phyloP scores from a whole-genome alignment of 2,329 filamentous ascomycete genomes.

The Apiospora sp. region DNA sequence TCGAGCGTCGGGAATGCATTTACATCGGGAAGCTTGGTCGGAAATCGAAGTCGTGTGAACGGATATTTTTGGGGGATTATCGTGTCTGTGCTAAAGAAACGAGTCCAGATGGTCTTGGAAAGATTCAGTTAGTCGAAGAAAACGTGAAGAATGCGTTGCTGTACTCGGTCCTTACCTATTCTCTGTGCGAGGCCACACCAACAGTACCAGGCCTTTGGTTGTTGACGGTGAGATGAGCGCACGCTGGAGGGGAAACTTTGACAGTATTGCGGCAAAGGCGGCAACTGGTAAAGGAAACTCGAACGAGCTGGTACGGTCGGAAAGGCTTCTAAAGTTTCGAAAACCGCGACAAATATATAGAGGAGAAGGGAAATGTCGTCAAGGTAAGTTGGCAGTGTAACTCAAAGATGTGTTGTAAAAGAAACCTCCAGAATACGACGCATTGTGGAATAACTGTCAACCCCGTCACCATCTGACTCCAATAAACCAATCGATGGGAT shows the following conservation, averaged over 20 bases:
- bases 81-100: neutral
- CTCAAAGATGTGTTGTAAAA: too few relatives aligned
- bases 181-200: neutral
- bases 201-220: too few relatives aligned
- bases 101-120: too few relatives aligned
- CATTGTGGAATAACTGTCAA: neutral
- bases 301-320: too few relatives aligned
- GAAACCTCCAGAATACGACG: neutral
- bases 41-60: neutral
- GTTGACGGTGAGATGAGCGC: too few relatives aligned
- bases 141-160: neutral
- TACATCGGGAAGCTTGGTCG: neutral
- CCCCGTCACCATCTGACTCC: neutral
- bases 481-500: neutral
- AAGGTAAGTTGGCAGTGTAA: too few relatives aligned
- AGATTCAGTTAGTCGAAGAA: neutral
- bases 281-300: too few relatives aligned
- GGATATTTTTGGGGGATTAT: neutral
- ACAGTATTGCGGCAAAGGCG: too few relatives aligned
- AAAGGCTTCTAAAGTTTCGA: too few relatives aligned
- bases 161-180: neutral
- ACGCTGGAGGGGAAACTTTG: too few relatives aligned
- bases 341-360: too few relatives aligned
- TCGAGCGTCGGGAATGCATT: neutral
- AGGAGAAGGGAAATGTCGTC: too few relatives aligned